Percentiles rank a stretch among this genome's conserved stretches.
These are phyloP conservation scores for Agrostemma githago DNA, from an alignment of 148 eudicot genomes.

Conservation along the genomic window DNA sequence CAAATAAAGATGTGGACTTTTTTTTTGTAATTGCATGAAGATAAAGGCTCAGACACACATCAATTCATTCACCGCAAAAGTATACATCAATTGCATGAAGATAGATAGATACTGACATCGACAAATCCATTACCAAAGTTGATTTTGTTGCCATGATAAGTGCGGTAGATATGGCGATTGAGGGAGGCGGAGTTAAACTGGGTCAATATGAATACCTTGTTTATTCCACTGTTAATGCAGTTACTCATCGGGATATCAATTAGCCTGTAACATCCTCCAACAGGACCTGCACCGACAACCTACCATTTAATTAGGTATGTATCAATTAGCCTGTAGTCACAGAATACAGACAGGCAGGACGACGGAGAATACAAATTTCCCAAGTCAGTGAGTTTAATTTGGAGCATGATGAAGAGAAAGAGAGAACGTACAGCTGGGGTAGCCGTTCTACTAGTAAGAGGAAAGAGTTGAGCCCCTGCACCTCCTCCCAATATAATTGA, in stretches of 20 bases:
- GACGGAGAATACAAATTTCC: no score
- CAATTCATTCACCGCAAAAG: no score
- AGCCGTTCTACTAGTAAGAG: slow-evolving; percentile 86
- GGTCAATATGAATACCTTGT: slow-evolving; percentile 77
- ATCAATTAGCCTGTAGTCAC: no score
- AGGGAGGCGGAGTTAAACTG: slow-evolving; percentile 96
- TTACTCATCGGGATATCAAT: slow-evolving; percentile 99
- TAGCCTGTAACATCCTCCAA: slow-evolving; percentile 96
- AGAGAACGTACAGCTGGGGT: slow-evolving; percentile 78
- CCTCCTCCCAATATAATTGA: slow-evolving; percentile 91
- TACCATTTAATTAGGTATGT: not conserved
- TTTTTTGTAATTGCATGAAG: no score
- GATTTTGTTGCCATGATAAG: slow-evolving; percentile 78
- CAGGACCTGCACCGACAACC: slow-evolving; percentile 65
- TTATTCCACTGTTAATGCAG: slow-evolving; percentile 90
- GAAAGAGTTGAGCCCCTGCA: slow-evolving; percentile 78
- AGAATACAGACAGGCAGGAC: no score
- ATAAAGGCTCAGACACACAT: no score
- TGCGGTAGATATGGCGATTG: slow-evolving; percentile 85
- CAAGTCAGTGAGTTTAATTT: not conserved
- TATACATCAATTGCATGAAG: no score
- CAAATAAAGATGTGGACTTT: no score
- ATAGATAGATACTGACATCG: slow-evolving; percentile 52
- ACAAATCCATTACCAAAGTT: slow-evolving; percentile 96
- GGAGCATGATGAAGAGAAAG: not conserved